Conservation (phyloP, 441 rosid genomes). For the Theobroma grandiflorum region DNA sequence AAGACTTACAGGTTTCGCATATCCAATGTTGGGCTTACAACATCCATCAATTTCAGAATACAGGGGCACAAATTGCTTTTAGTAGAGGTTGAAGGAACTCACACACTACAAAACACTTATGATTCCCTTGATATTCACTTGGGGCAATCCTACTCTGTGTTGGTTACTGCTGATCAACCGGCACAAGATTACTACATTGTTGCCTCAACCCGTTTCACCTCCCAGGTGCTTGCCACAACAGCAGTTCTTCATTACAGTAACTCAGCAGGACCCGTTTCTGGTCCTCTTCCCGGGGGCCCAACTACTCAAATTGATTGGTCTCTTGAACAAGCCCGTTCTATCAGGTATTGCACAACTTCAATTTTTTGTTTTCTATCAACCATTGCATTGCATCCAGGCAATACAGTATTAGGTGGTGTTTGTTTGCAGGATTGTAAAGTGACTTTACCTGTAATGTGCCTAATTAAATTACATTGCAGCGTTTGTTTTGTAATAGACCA, state of each 20-base stretch:
- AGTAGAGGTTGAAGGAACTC: conserved; percentile 86
- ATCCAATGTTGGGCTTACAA: conserved; percentile 71
- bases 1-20: conserved; percentile 79
- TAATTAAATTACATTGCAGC: too few relatives aligned
- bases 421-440: too few relatives aligned
- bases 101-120: conserved; percentile 72
- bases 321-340: conserved; percentile 74
- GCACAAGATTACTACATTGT: conserved; percentile 66
- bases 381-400: background rate
- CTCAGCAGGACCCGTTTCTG: conserved; percentile 61
- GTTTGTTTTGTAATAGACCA: too few relatives aligned
- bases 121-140: conserved; percentile 73
- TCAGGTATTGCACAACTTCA: conserved; percentile 48
- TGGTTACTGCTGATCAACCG: conserved; percentile 75
- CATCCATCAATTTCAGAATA: conserved; percentile 76
- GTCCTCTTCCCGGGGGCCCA: conserved; percentile 71
- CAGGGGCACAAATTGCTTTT: conserved; percentile 78
- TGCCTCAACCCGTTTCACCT: conserved; percentile 68
- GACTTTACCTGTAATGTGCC: too few relatives aligned
- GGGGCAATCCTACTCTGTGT: conserved; percentile 79
- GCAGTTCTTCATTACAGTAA: conserved; percentile 71
- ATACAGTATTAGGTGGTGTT: background rate
- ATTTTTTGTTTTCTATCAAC: conserved; percentile 12
- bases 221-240: conserved; percentile 60
- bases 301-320: conserved; percentile 69